Evolutionary conservation across 1,284 basidiomycete genomes (phyloP).

Genomic region (Moesziomyces sp.): DNA sequence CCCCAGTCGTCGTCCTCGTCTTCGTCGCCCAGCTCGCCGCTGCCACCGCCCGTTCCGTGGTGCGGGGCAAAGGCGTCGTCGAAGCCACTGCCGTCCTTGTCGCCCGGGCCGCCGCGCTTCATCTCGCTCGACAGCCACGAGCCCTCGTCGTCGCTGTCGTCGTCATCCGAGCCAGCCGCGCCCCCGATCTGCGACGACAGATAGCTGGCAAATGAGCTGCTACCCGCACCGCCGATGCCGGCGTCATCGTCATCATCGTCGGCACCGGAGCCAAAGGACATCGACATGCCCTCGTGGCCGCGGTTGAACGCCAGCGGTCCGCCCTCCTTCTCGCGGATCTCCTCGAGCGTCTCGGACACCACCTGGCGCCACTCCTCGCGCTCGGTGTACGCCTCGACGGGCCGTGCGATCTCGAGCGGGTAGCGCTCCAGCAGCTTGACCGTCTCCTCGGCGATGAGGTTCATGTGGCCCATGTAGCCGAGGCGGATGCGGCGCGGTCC

Average conservation of each 20-base stretch:
- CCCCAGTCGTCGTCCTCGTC: slow-evolving; percentile 66
- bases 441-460: slow-evolving; percentile 90
- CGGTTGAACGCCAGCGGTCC: slow-evolving; percentile 64
- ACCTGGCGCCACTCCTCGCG: slow-evolving; percentile 64
- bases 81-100: slow-evolving; percentile 38
- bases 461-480: slow-evolving; percentile 97
- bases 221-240: slow-evolving; percentile 37
- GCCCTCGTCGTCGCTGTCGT: slow-evolving; percentile 63
- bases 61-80: slow-evolving; percentile 49
- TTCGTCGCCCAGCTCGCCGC: slow-evolving; percentile 42
- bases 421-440: slow-evolving; percentile 85
- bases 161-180: slow-evolving; percentile 50
- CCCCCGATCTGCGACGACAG: slow-evolving; percentile 66
- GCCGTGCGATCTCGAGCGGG: slow-evolving; percentile 70
- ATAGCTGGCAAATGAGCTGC: slow-evolving; percentile 63
- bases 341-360: slow-evolving; percentile 60
- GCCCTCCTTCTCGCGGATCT: slow-evolving; percentile 62
- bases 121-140: slow-evolving; percentile 57
- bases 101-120: slow-evolving; percentile 25
- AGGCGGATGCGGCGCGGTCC: slow-evolving; percentile 61
- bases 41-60: slow-evolving; percentile 12
- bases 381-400: slow-evolving; percentile 39
- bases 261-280: slow-evolving; percentile 50
- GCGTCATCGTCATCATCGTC: slow-evolving; percentile 43
- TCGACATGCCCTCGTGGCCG: slow-evolving; percentile 45